Conservation (phyloP, 2,329 filamentous ascomycete species). For the Epichloe elymi region DNA sequence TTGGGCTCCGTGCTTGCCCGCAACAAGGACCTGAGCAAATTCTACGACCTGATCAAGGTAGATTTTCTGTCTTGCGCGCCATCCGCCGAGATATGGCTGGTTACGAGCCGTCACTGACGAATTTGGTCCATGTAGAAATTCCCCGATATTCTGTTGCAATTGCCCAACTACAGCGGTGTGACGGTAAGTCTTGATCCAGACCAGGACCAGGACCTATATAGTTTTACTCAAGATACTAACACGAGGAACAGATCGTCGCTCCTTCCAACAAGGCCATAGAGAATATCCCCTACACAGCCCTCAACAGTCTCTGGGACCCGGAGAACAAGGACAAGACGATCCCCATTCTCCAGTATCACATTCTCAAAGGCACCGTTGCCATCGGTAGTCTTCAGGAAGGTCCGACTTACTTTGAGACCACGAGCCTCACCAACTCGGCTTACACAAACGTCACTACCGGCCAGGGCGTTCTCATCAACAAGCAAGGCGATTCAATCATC, state of each 20-base stretch:
- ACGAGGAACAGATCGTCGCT: conserved; percentile 32
- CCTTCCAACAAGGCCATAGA: conserved; percentile 45
- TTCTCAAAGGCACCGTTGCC: conserved; percentile 38
- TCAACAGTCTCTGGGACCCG: conserved; percentile 32
- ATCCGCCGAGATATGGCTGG: not conserved
- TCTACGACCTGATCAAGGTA: conserved; percentile 30
- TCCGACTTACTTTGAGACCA: conserved; percentile 26
- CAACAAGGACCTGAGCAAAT: conserved; percentile 29
- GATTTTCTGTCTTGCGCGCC: not conserved
- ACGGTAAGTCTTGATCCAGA: conserved; percentile 22
- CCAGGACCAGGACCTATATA: too few relatives aligned
- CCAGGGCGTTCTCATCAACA: conserved; percentile 33
- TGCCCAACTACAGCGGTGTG: conserved; percentile 29
- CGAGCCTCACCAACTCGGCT: conserved; percentile 26
- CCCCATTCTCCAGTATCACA: conserved; percentile 48
- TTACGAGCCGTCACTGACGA: not conserved
- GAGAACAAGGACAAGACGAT: conserved; percentile 31
- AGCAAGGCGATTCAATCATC: conserved; percentile 28
- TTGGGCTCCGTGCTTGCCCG: conserved; percentile 26
- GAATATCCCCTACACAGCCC: conserved; percentile 36
- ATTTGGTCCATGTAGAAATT: conserved; percentile 24
- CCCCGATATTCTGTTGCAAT: conserved; percentile 29
- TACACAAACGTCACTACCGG: conserved; percentile 38
- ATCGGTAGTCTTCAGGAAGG: conserved; percentile 23
- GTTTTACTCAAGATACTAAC: not conserved